Evolutionary conservation across 345 rosid species (phyloP), one percentile per base, ranked within the genome.

Genomic region (Eucalyptus curtisii): DNA sequence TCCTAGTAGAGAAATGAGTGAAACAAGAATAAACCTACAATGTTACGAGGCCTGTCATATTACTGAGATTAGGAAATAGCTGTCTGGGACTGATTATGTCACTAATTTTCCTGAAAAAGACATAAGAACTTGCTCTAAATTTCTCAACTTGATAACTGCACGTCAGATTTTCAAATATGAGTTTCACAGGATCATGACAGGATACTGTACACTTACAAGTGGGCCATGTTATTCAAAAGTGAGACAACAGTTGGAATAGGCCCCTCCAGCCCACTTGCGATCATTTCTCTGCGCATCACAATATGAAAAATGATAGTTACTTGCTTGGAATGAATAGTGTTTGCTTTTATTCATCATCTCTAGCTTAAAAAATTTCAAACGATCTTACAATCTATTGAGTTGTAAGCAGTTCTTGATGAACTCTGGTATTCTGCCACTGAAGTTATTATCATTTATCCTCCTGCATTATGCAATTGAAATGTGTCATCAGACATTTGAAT

Each of bases 341-440:
- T 37, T 40, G 47, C 47, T 76, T 13, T 76, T 76, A 13, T 76
- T 76, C 59, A 52, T 2, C 64, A 31, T 17, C 61, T 49, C 66
- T 7, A 86, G 87, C 87, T 50, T 49, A 52, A 27, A 48, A 49
- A 42, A 86, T 50, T 40, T 12, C 84, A 76, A 37, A 33, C 25
- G 16, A 86, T 86, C 98, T 93, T 94, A 96, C 99, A 95, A 59
- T 93, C 97, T 94, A n/a, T 31, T 7, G 64, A 97, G 97, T n/a
- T 91, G 88, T 87, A 87, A 89, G 93, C 95, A 96, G 88, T 91
- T 95, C 86, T 93, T 92, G 17, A 96, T 89, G 89, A 93, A 95
- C 89, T 90, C 92, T 10, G 98, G 99, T 82, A 95, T 94, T 31
- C 91, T 91, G 88, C 98, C 99, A 66, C 85, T 95, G 89, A 97